Base-by-base conservation (phyloP, 2,329 filamentous ascomycete species). In the Xylaria sp. region DNA sequence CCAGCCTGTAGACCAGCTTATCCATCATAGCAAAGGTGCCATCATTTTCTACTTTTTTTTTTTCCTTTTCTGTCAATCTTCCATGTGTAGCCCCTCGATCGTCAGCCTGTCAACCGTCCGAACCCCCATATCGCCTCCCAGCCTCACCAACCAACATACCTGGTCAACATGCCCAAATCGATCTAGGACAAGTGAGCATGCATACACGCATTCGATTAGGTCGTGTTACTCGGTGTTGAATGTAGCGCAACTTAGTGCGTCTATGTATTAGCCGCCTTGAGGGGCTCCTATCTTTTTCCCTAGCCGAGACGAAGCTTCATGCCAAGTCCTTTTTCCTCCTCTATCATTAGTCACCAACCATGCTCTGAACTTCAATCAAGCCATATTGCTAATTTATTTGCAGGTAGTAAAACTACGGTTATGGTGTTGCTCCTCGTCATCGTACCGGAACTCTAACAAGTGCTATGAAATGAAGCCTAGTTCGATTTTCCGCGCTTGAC, bases 381-480 rank as follows among this genome's bases (percentile, higher is more conserved):
- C 11, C 19, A 4, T 21, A 1, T 53, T 60, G 17, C 65, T 70
- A 55, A 70, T 36, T 17, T 12, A 14, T 12, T 12, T 24, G 19
- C 27, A 65, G 51, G 57, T 30, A 36, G 24, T 54, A 17, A 55
- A 65, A 45, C 34, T 62, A 68, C 59, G 62, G n/a, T 50, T 36
- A 21, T 56, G 19, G 32, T 14, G 11, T 34, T 36, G 17, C 42
- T 39, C 17, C 7, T n/a, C 30, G 11, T 14, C 19, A 53, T 54
- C 17, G 34, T 24, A 21, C 24, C 55, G 5, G 51, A 56, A 54
- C 19, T 19, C 48, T 42, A n/a, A 39, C 17, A 30, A 54, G 17
- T 24, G n/a, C 19, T 39, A 39, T 56, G 50, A 34, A 27, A 39
- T 56, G 55, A 61, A 56, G 47, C 27, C 24, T 19, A n/a, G 2